Base-by-base conservation (phyloP, 1,284 basidiomycete species). In the Megacollybia platyphylla region DNA sequence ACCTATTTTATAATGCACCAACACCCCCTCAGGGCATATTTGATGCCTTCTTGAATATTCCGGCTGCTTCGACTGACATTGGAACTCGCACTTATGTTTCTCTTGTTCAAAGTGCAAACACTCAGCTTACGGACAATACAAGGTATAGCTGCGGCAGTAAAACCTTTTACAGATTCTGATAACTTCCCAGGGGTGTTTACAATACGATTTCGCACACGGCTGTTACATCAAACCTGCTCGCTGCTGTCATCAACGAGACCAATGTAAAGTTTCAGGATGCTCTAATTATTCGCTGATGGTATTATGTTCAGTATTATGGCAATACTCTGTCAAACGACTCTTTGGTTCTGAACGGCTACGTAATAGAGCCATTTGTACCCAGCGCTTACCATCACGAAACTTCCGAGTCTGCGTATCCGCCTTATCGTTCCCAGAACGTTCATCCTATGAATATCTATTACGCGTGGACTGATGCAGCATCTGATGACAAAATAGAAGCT, bases 1-100 rank as follows among this genome's bases (percentile, higher is more conserved):
- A 15, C 0, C n/a, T 75, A 6, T 78, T 76, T 51, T 77, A 77
- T 46, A 70, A 78, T 48, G 70, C 53, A 0, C 72, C 72, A 1
- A 61, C 50, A 0, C 67, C 63, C 0, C 73, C 73, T 0, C 38
- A 52, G 7, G 71, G 70, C 2, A 62, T 71, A 3, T 76, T 75
- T 46, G 71, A 75, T 36, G 58, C 57, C 1, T 69, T 73, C 44
- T 44, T 70, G 10, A 59, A 54, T 1, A 64, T 71, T 35, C 61
- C 63, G 5, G 47, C 49, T 20, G 44, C 68, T 15, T 58, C 55
- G 0, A 57, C 53, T 37, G 67, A 71, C 46, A 51, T 72, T 2
- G 52, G 45, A 0, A 66, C 67, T 0, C 56, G 67, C 7, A 58
- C 56, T 28, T 68, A 68, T 44, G n/a, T 57, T 1, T 62, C 61